These are phyloP conservation scores for Rubus parviflorus DNA, from an alignment of 306 rosid species.

Conservation along the genomic window DNA sequence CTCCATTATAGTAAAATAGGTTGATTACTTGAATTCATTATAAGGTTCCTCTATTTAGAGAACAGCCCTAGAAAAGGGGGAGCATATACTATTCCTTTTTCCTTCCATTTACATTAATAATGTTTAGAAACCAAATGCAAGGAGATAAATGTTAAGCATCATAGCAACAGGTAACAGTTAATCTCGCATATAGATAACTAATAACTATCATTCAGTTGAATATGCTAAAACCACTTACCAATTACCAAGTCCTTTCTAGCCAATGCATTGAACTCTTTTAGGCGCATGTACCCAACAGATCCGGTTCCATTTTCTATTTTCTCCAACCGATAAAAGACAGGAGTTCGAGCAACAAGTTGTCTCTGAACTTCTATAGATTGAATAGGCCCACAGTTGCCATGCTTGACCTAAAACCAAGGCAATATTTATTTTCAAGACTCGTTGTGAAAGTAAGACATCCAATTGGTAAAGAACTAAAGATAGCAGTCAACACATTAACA, in stretches of 20 bases:
- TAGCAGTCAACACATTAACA: slow-evolving; percentile 14
- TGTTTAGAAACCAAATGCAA: not conserved
- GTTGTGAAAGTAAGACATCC: slow-evolving; percentile 26
- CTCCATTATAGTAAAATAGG: not conserved
- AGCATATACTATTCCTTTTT: not conserved
- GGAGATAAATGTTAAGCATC: not conserved
- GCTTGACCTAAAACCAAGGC: slow-evolving; percentile 67
- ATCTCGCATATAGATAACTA: not conserved
- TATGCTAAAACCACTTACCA: slow-evolving; percentile 48
- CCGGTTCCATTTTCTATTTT: slow-evolving; percentile 56
- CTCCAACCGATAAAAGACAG: slow-evolving; percentile 84
- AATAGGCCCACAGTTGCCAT: slow-evolving; percentile 86
- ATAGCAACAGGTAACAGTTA: not conserved
- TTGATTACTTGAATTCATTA: not conserved
- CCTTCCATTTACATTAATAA: not conserved
- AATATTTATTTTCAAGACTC: slow-evolving; percentile 29
- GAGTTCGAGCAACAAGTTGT: slow-evolving; percentile 88
- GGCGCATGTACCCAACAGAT: slow-evolving; percentile 77
- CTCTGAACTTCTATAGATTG: slow-evolving; percentile 71
- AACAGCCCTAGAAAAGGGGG: not conserved
- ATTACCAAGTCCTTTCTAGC: slow-evolving; percentile 84
- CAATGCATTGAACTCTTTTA: slow-evolving; percentile 96
- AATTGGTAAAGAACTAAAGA: slow-evolving; percentile 32
- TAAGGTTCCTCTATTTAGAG: not conserved
- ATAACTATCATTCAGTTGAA: not conserved